These are phyloP conservation scores for Oryza nivara DNA, from an alignment of 176 grass and related monocot genomes.

Conservation along the genomic window DNA sequence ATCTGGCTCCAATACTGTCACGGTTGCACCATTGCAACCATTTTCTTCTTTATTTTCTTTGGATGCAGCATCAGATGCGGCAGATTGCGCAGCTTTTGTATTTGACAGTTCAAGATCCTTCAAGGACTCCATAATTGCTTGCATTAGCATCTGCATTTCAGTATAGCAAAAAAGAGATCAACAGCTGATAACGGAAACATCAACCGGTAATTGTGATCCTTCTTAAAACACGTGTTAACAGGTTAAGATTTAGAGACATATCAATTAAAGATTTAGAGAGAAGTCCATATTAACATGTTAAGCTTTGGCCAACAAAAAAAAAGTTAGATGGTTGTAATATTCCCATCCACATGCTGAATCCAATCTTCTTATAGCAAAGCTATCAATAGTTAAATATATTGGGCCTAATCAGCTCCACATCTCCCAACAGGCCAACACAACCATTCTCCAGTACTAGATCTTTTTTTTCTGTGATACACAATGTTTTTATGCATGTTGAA, in stretches of 20 bases:
- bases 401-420: not conserved
- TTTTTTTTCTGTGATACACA: not conserved
- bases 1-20: constrained; percentile 33
- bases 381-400: not conserved
- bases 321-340: not conserved
- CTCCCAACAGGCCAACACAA: constrained; percentile 10
- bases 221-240: too few relatives aligned
- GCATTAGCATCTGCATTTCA: constrained; percentile 90
- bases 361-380: not conserved
- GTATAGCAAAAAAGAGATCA: not conserved
- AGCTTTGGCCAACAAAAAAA: not conserved
- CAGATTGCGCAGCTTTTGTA: constrained; percentile 46
- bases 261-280: not conserved
- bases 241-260: too few relatives aligned
- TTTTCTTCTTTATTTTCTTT: constrained; percentile 36
- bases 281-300: not conserved
- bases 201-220: constrained; percentile 1
- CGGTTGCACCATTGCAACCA: constrained; percentile 28
- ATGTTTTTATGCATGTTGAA: constrained; percentile 7
- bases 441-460: not conserved
- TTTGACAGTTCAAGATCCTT: constrained; percentile 74
- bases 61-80: constrained; percentile 40
- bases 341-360: not conserved
- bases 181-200: not conserved
- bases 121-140: constrained; percentile 85